Evolutionary conservation across 768 basidiomycete species (phyloP).

Genomic region (Asterophora parasitica): DNA sequence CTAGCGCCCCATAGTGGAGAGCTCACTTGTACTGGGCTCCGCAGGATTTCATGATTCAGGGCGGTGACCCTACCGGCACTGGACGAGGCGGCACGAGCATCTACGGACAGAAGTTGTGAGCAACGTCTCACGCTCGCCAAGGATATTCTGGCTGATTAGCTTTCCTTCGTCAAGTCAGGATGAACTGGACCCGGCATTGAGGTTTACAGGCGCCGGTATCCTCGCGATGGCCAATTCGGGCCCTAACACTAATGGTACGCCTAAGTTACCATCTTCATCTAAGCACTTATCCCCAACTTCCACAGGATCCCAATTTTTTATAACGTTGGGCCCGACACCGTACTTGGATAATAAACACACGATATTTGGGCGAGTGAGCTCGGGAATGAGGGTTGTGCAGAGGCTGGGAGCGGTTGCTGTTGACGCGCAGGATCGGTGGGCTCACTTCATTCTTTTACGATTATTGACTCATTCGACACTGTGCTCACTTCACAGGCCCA

Average conservation of each 20-base stretch:
- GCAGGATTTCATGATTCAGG: conserved; percentile 97
- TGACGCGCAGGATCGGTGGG: conserved; percentile 83
- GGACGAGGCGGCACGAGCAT: conserved; percentile 89
- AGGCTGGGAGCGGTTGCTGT: conserved; percentile 87
- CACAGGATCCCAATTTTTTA: conserved; percentile 91
- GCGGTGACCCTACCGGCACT: conserved; percentile 93
- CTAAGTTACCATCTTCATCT: conserved; percentile 44
- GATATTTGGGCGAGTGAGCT: conserved; percentile 85
- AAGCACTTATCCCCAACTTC: conserved; percentile 22
- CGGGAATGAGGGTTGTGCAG: conserved; percentile 91
- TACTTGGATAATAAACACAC: conserved; percentile 83
- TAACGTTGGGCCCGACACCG: conserved; percentile 79
- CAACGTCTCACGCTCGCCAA: conserved; percentile 11
- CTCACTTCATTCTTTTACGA: conserved; percentile 11
- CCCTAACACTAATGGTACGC: conserved; percentile 78
- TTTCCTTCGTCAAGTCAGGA: conserved; percentile 59
- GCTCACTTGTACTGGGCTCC: neutral
- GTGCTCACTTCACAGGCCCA: conserved; percentile 34
- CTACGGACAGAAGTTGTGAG: conserved; percentile 84
- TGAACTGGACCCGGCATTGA: conserved; percentile 84
- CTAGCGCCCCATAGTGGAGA: neutral
- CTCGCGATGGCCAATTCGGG: conserved; percentile 98
- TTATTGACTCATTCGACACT: conserved; percentile 1
- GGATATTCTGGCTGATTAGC: conserved; percentile 6
- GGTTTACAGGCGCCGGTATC: conserved; percentile 95